Evolutionary conservation across 2,329 filamentous ascomycete genomes (phyloP), one percentile per base, ranked within the genome.

Genomic region (Fusarium austroafricanum): DNA sequence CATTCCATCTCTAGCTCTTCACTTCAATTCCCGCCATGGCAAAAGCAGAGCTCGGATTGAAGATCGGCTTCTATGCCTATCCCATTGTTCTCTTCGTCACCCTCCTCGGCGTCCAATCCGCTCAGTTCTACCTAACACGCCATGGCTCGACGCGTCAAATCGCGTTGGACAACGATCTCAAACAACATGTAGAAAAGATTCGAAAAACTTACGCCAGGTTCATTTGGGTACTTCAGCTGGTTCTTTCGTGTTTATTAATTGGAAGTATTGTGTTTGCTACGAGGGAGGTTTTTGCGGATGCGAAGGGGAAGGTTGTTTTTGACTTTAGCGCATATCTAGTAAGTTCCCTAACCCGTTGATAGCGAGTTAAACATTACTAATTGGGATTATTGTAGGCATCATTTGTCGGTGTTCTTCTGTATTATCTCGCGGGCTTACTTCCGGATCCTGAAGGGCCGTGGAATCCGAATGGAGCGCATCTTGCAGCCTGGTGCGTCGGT

Each of bases 371-470:
- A 26, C 8, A 26, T 26, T 5, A 26, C 23, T 26, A 26, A 26
- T 26, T 10, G 3, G 2, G 35, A 50, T 60, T 38, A 5, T 3
- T 4, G 21, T 47, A 76, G 79, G 78, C 81, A 8, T 80, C 81
- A 5, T 74, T 81, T 47, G 78, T 80, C 15, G 80, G 75, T 10
- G 79, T 81, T 6, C 42, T 82, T 6, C 76, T 83, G 5, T 83
- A 81, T 62, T 82, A 79, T 44, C 59, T 81, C 5, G 78, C 78
- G 21, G 81, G 81, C 4, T 68, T 83, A 49, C 74, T 83, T 9
- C 81, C 81, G 5, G 79, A 83, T 38, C 81, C 81, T 2, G 80
- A 82, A 64, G 81, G 81, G 2, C 81, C 81, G 9, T 83, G 81
- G 81, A 75, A 77, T 6, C 81, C 80, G 2, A 73, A 72, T 11